phyloP scores from a whole-genome alignment of 495 filamentous ascomycete species.

The Pyronema domesticum region DNA sequence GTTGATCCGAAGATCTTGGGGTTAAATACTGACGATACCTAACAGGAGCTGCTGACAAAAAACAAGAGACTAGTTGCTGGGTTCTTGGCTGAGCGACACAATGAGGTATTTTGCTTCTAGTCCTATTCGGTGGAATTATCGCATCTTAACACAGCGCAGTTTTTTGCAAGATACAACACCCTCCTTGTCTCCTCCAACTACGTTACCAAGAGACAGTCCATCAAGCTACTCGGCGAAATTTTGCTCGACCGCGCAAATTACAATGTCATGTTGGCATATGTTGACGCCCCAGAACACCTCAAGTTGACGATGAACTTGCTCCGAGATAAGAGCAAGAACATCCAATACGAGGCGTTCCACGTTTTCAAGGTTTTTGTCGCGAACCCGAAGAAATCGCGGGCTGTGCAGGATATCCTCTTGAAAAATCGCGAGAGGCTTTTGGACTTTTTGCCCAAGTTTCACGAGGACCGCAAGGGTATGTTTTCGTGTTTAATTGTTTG shows the following conservation, averaged over 20 bases:
- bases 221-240: conserved; percentile 91
- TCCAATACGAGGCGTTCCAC: conserved; percentile 98
- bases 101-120: conserved; percentile 21
- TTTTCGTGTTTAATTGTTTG: too few species aligned
- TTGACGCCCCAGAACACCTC: conserved; percentile 82
- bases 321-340: conserved; percentile 89
- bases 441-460: conserved; percentile 72
- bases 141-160: conserved; percentile 29
- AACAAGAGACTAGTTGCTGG: conserved; percentile 77
- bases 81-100: conserved; percentile 75
- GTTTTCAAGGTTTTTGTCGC: conserved; percentile 99
- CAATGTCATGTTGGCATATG: conserved; percentile 92
- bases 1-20: not conserved
- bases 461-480: conserved; percentile 62
- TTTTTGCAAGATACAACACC: conserved; percentile 78
- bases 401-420: conserved; percentile 83
- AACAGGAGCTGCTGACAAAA: conserved; percentile 75
- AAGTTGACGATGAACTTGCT: conserved; percentile 97
- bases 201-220: conserved; percentile 95
- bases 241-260: conserved; percentile 90
- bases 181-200: conserved; percentile 86
- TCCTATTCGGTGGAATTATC: not conserved
- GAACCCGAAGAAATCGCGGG: conserved; percentile 85
- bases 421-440: conserved; percentile 87
- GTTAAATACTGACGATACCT: not conserved